Base-by-base conservation (phyloP, 2,329 filamentous ascomycete species). In the Shiraia sp. region DNA sequence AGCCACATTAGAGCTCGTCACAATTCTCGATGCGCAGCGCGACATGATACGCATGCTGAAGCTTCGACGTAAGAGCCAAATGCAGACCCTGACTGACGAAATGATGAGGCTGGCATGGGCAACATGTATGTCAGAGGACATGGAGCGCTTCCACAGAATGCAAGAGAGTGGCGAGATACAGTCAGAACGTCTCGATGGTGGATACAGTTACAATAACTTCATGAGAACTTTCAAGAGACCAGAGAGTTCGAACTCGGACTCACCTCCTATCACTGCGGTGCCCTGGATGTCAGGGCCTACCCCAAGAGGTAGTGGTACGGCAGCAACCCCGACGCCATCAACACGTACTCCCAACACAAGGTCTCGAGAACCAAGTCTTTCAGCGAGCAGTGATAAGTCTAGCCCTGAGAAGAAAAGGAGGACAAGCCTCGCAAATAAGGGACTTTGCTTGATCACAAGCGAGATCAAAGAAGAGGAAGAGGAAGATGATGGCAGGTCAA, bases 181-280 rank as follows among this genome's bases (percentile, higher is more conserved):
- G 2, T 45, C 34, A 10, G 44, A 51, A 7, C 25, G 15, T 26
- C 32, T 35, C 9, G 41, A 41, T 19, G 46, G 40, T 9, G 52
- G 49, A 6, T 55, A 53, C 17, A 33, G 32, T 16, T 53, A 55
- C 24, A 29, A 36, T 13, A 53, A 55, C 32, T 51, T 55, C 29
- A 13, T 53, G 23, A 40, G 47, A 3, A 53, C 40, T 19, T 53
- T 53, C 23, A 51, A 40, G 36, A 30, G 36, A 7, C 40, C 49
- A 6, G 25, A 6, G 1, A 39, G 41, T 7, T 39, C 35, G n/a
- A 36, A 27, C 9, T 40, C 39, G 12, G 42, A 45, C 15, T 19
- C 37, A 7, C 19, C 10, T 7, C 34, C 33, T 6, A 19, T 29
- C 3, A 16, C 15, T 14, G 28, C 33, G 10, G 10, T 17, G 6